Base-by-base conservation (phyloP, 176 grass and related monocot genomes). In the Triticum dicoccoides region DNA sequence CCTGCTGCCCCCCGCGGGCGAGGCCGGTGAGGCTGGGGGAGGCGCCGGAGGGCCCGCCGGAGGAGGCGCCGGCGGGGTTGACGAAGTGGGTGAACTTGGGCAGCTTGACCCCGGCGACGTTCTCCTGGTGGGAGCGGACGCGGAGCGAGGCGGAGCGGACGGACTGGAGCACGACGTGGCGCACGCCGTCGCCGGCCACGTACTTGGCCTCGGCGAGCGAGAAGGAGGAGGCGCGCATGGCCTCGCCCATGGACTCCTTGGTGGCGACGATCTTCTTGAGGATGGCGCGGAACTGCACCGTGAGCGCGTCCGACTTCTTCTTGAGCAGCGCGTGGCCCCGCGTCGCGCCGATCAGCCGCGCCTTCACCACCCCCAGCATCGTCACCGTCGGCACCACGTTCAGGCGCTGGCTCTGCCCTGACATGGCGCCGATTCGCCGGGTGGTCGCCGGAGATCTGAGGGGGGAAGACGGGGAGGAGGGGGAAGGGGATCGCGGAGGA, bases 281-380 rank as follows among this genome's bases (percentile, higher is more conserved):
- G 81, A 98, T 98, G 21, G 89, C 42, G 14, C 91, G 89, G 84
- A 98, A 98, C 54, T 95, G 89, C 24, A 98, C 93, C 0, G 96
- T 95, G 37, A 98, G 89, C 20, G 96, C 96, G 69, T 98, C 93
- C 44, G 93, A 95, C 69, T 98, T 98, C 93, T 98, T 98, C 89
- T 98, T 95, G 1, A 98, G 90, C 23, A 98, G 88, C 11, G 96
- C 96, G 69, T 98, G 96, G 30, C 93, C 96, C 18, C 93, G 85
- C 21, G 96, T 98, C 2, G 93, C 93, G 33, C 93, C 93, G 80
- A 98, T 51, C 10, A 98, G 93, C 25, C 93, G 88, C 13, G 89
- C 91, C 89, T 98, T 98, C 91, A 98, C 89, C 15, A 91, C 81
- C 0, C 96, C 96, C 0, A 92, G 96, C 96, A 98, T 89, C 44